Base-by-base conservation (phyloP, 768 basidiomycete species). In the Suillus alpinus region DNA sequence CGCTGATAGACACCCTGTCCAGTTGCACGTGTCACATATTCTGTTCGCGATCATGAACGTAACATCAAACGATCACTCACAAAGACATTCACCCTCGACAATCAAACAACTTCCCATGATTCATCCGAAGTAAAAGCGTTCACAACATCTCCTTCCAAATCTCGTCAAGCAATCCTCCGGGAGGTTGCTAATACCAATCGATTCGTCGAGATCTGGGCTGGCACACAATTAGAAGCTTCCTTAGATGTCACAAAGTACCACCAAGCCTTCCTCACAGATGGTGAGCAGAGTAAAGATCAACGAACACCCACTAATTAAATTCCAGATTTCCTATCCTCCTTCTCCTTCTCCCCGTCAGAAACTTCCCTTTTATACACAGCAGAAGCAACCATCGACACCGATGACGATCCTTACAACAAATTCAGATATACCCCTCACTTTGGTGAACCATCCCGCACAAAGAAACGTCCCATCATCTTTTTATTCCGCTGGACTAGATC, bases 241-340 rank as follows among this genome's bases (percentile, higher is more conserved):
- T 65, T 81, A 32, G 84, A 89, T 36, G 86, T 89, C 18, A 83
- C 86, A 1, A 80, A 84, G 31, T 65, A 67, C 4, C 87, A 89
- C 59, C 83, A 81, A 0, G 77, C 79, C 8, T 89, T 87, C 64
- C 86, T 86, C 63, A 74, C 81, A 4, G 88, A 91, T 64, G 86
- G 88, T 86, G 62, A 60, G 69, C 31, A 47, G 5, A 18, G 13
- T 6, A 6, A 14, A 12, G 7, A 20, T 2, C 7, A 3, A 20
- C 18, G 46, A 53, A 51, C 1, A n/a, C 31, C 9, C 2, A 4
- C 31, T 51, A 32, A 51, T 32, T 18, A 4, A 6, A 18, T 32
- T 2, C 5, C n/a, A 51, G 31, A 51, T n/a, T 66, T 88, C n/a
- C 76, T 78, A 18, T 76, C 77, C 8, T 79, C 81, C 0, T 69